Conservation (phyloP, 2,329 filamentous ascomycete species). For the Penicillium sp. region DNA sequence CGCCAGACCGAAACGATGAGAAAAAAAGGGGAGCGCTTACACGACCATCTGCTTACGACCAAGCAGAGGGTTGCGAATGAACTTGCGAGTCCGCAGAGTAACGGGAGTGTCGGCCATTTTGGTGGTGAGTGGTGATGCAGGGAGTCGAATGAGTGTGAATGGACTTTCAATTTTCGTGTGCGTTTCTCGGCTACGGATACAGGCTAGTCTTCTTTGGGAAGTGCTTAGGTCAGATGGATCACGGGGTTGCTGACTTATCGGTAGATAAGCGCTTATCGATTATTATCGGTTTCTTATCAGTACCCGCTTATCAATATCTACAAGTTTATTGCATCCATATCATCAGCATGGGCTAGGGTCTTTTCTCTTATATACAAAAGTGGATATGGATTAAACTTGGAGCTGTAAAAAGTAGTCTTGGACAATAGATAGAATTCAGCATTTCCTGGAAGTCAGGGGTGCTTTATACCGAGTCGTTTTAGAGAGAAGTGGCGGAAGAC, state of each 20-base stretch:
- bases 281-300: background rate
- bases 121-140: slow-evolving; percentile 40
- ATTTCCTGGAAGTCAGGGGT: too few relatives aligned
- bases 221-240: slow-evolving; percentile 13
- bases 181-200: slow-evolving; percentile 44
- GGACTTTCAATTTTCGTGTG: slow-evolving; percentile 42
- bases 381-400: too few relatives aligned
- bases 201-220: slow-evolving; percentile 30
- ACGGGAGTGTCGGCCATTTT: slow-evolving; percentile 81
- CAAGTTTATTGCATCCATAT: background rate
- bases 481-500: too few relatives aligned
- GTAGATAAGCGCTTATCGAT: background rate
- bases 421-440: too few relatives aligned
- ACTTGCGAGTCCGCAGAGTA: slow-evolving; percentile 97
- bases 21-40: slow-evolving; percentile 61
- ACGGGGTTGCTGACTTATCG: slow-evolving; percentile 6
- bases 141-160: slow-evolving; percentile 22
- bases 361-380: too few relatives aligned
- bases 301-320: background rate
- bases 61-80: slow-evolving; percentile 99
- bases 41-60: slow-evolving; percentile 99
- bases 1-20: slow-evolving; percentile 11
- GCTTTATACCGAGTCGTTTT: too few relatives aligned
- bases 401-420: too few relatives aligned
- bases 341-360: background rate